phyloP scores from a whole-genome alignment of 1,284 basidiomycete species.

The Trametes versicolor region DNA sequence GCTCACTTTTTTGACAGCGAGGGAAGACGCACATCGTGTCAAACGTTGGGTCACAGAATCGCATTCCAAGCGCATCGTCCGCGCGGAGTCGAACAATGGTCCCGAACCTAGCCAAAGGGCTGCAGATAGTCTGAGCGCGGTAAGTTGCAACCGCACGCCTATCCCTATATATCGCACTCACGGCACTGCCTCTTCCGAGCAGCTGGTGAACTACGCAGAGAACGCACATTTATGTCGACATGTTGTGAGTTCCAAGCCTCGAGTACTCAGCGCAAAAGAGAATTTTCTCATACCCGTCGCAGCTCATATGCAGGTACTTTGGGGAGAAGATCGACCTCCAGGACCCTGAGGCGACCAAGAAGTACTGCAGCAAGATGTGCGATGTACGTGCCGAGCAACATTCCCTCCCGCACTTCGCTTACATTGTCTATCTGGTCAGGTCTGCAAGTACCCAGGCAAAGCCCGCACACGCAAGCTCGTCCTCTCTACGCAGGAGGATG shows the following conservation, averaged over 20 bases:
- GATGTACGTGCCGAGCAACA: constrained; percentile 63
- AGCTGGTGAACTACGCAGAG: constrained; percentile 80
- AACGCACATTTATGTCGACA: constrained; percentile 74
- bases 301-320: constrained; percentile 87
- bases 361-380: constrained; percentile 84
- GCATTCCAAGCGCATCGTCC: constrained; percentile 54
- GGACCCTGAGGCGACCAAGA: constrained; percentile 56
- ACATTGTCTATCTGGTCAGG: constrained; percentile 48
- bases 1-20: constrained; percentile 56
- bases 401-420: no score
- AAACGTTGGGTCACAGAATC: constrained; percentile 61
- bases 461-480: constrained; percentile 56
- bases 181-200: constrained; percentile 42
- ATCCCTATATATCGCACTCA: not conserved
- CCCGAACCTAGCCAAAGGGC: constrained; percentile 74
- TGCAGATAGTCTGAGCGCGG: constrained; percentile 71
- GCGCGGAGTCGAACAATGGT: constrained; percentile 54
- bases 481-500: constrained; percentile 59
- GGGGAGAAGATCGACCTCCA: constrained; percentile 74
- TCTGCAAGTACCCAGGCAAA: constrained; percentile 81
- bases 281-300: no score
- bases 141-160: constrained; percentile 45
- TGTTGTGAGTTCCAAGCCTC: constrained; percentile 57
- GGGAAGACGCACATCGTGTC: constrained; percentile 75
- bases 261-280: not conserved